These are phyloP conservation scores for Pyricularia sp. DNA, from an alignment of 2,329 filamentous ascomycete genomes.

Conservation along the genomic window DNA sequence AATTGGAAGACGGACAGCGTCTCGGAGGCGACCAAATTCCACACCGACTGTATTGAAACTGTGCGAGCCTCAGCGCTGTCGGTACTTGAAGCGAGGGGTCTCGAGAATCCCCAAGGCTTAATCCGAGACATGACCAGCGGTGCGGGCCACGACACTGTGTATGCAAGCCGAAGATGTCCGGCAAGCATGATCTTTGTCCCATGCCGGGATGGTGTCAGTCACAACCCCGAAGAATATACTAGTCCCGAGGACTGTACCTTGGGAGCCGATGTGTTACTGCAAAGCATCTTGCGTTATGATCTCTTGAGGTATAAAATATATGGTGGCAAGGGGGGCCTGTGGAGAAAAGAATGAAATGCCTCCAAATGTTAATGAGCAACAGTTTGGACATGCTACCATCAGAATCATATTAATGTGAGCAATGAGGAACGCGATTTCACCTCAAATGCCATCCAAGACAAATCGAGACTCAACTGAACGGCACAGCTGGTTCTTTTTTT, in stretches of 20 bases:
- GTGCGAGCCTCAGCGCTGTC: constrained; percentile 50
- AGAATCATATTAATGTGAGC: no score
- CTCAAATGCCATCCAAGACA: no score
- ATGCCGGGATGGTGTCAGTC: constrained; percentile 52
- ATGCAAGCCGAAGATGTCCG: constrained; percentile 47
- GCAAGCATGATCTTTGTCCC: constrained; percentile 61
- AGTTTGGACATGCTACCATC: no score
- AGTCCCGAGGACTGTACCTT: constrained; percentile 48
- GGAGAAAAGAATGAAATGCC: no score
- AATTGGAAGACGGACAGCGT: constrained; percentile 53
- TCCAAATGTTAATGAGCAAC: no score
- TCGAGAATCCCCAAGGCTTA: constrained; percentile 14
- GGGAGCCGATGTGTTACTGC: constrained; percentile 39
- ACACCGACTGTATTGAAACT: constrained; percentile 56
- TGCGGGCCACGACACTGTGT: constrained; percentile 42
- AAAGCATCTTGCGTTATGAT: constrained; percentile 18
- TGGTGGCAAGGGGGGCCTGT: not conserved
- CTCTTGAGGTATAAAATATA: constrained; percentile 1
- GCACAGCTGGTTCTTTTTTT: no score
- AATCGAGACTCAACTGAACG: no score
- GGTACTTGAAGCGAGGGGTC: constrained; percentile 37
- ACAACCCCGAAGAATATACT: constrained; percentile 55
- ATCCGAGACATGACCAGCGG: constrained; percentile 28
- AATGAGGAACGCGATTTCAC: no score
- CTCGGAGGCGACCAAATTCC: constrained; percentile 53